phyloP scores from a whole-genome alignment of 202 grass and related monocot genomes.

The Digitaria exilis region DNA sequence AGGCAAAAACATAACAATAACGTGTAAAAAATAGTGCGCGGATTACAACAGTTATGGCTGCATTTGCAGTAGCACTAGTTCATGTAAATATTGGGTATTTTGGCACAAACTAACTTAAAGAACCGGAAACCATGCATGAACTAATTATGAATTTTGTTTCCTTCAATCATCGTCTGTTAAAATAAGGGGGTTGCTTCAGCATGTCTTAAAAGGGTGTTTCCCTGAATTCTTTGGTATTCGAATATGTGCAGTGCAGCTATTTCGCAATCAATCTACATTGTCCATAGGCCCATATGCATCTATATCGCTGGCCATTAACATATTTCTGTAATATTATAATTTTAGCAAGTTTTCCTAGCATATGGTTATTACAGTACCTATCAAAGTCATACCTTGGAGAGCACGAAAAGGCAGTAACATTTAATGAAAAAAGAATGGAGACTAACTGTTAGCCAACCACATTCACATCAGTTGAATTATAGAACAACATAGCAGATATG shows the following conservation, averaged over 20 bases:
- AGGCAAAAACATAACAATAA: slow-evolving; percentile 16
- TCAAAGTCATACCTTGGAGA: neutral
- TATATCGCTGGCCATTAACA: neutral
- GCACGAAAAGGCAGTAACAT: neutral
- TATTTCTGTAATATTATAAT: neutral
- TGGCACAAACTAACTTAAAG: slow-evolving; percentile 12
- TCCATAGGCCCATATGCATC: neutral
- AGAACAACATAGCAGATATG: slow-evolving; percentile 7
- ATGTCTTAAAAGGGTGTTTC: neutral
- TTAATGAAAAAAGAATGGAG: neutral
- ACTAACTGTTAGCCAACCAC: neutral
- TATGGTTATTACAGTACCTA: neutral
- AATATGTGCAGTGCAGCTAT: neutral
- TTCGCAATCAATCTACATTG: neutral
- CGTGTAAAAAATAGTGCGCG: slow-evolving; percentile 23
- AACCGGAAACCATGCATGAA: slow-evolving; percentile 30
- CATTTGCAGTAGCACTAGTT: slow-evolving; percentile 12
- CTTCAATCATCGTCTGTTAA: neutral
- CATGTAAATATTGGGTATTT: slow-evolving; percentile 33
- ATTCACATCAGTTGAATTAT: slow-evolving; percentile 24
- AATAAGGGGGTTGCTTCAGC: neutral
- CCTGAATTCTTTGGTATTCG: neutral
- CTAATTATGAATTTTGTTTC: slow-evolving; percentile 17
- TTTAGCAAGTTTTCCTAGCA: neutral
- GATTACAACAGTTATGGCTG: slow-evolving; percentile 19